These are phyloP conservation scores for Colletotrichum endophyticum DNA, from an alignment of 2,329 filamentous ascomycete species.

Conservation along the genomic window DNA sequence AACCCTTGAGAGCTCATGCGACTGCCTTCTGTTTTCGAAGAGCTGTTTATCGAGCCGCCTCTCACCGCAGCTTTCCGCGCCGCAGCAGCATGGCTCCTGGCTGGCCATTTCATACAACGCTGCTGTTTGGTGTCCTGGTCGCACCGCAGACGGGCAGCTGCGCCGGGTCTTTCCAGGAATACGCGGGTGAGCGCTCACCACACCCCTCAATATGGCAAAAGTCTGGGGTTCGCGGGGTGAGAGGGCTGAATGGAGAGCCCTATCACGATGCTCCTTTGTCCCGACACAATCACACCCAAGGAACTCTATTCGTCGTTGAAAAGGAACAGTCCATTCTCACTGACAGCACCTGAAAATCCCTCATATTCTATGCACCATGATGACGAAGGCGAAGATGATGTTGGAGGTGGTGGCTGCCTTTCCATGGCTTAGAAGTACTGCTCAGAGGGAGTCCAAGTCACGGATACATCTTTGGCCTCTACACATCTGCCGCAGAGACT, in stretches of 20 bases:
- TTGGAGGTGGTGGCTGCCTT: neutral
- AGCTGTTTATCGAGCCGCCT: neutral
- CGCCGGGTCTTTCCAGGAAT: neutral
- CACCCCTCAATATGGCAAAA: neutral
- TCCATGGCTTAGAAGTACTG: neutral
- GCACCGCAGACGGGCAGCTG: neutral
- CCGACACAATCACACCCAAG: conserved; percentile 5
- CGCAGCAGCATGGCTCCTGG: neutral
- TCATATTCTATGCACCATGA: conserved; percentile 2
- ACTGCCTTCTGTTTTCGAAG: conserved; percentile 11
- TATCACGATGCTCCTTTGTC: conserved; percentile 3
- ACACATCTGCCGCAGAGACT: neutral
- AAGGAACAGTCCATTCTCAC: neutral
- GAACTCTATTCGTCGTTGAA: neutral
- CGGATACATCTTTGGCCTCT: neutral
- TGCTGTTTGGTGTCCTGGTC: neutral
- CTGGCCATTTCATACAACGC: neutral
- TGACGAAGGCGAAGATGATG: conserved; percentile 1
- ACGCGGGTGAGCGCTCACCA: neutral
- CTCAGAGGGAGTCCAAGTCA: neutral
- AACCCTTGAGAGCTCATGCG: conserved; percentile 4
- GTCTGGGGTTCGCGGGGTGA: conserved; percentile 13
- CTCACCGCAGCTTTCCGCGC: neutral
- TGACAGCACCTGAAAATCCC: conserved; percentile 9
- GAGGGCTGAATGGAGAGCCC: neutral